Evolutionary conservation across 2,329 filamentous ascomycete genomes (phyloP), one percentile per base, ranked within the genome.

Genomic region (Neoarthrinium moseri): DNA sequence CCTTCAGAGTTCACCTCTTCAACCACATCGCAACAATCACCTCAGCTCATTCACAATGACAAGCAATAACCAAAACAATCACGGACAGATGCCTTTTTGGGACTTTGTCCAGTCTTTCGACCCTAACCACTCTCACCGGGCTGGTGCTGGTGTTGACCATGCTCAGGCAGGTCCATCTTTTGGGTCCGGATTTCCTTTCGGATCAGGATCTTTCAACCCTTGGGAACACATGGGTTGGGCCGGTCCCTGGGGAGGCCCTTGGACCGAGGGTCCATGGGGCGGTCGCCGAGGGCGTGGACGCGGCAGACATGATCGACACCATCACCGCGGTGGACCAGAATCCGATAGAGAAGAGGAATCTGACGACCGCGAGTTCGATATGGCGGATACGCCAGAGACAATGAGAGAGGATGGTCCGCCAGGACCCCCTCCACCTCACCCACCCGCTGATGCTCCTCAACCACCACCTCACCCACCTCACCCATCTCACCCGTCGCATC

Each of bases 131-230:
- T 45, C 46, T 33, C 53, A 61, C 27, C 45, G 47, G 38, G 34
- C 56, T 18, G 67, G 69, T 33, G 58, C 59, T 15, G 68, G 70
- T 37, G 64, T 70, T 45, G 70, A 72, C 47, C 67, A 69, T 50
- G 36, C 55, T 27, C 56, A 54, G 26, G 46, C 57, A 51, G 45
- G 51, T 42, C 30, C 43, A 32, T 45, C 54, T 43, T 60, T 62
- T 43, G 57, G 58, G 29, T 46, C 56, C 1, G 65, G 64, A 20
- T 70, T 70, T 43, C 64, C 68, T 22, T 70, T 68, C 20, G 30
- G 47, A 21, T 32, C 41, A 6, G 35, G 55, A n/a, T 52, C 48
- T 22, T 53, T 55, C 40, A 44, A 49, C 18, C 44, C 49, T 4
- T 55, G 50, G 56, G 26, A 18, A 35, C 50, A 48, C 3, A 49